A percentile compares a stretch with the other conserved stretches of the same genome.
Conservation (phyloP, 768 basidiomycete species). For the Leucosporidium scottii region DNA sequence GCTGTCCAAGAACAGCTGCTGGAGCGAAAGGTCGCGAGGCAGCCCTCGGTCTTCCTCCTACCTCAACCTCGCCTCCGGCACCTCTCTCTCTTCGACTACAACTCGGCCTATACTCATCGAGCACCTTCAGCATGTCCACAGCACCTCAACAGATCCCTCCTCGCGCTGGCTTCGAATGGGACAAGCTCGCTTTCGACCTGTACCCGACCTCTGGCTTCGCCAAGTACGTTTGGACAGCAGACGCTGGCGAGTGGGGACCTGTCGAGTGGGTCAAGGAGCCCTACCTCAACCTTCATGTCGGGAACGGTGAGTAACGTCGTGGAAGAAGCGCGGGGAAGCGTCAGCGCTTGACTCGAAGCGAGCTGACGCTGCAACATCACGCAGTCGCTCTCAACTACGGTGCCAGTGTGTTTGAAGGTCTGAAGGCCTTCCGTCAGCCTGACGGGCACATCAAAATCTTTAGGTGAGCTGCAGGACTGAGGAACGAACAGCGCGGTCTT, state of each 20-base stretch:
- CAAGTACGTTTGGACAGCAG: conserved; percentile 17
- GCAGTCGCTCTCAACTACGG: conserved; percentile 33
- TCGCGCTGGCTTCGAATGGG: conserved; percentile 35
- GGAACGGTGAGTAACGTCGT: conserved; percentile 2
- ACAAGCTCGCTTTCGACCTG: conserved; percentile 30
- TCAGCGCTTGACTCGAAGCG: not conserved
- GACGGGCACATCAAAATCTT: conserved; percentile 26
- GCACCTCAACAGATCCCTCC: too few species aligned
- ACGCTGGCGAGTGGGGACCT: conserved; percentile 25
- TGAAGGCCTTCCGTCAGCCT: conserved; percentile 36
- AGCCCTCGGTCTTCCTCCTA: too few species aligned
- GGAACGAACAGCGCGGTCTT: not conserved
- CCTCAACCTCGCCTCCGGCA: too few species aligned
- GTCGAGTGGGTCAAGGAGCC: conserved; percentile 31
- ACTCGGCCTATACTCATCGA: too few species aligned
- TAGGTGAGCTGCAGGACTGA: not conserved
- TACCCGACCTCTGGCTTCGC: conserved; percentile 11
- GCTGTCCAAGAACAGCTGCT: too few species aligned
- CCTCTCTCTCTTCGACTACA: too few species aligned
- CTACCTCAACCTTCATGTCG: conserved; percentile 33
- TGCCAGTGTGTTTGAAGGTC: conserved; percentile 13
- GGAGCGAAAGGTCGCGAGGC: too few species aligned
- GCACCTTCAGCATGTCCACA: too few species aligned
- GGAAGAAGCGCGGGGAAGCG: not conserved
- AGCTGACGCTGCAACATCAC: not conserved